Evolutionary conservation across 2,329 filamentous ascomycete genomes (phyloP).

Genomic region (Xylaria sp.): DNA sequence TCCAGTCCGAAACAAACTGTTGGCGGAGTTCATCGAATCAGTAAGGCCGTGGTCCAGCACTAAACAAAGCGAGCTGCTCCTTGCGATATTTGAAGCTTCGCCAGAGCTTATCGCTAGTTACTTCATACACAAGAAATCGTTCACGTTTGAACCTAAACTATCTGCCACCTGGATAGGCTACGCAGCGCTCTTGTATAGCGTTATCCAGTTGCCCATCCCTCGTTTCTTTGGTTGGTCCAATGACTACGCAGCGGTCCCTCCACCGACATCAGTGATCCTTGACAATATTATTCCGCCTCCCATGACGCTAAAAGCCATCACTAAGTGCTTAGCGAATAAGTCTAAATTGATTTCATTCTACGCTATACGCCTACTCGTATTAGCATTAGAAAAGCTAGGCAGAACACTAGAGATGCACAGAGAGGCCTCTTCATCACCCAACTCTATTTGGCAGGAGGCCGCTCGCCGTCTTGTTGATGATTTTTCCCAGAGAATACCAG

Average conservation of each 20-base stretch:
- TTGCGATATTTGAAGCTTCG: constrained; percentile 80
- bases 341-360: constrained; percentile 86
- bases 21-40: constrained; percentile 81
- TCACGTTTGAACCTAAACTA: constrained; percentile 89
- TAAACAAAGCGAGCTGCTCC: constrained; percentile 82
- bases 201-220: constrained; percentile 79
- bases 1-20: constrained; percentile 79
- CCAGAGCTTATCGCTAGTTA: constrained; percentile 91
- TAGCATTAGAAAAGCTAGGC: constrained; percentile 82
- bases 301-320: constrained; percentile 80
- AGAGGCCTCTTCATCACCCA: constrained; percentile 53
- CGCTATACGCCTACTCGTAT: constrained; percentile 79
- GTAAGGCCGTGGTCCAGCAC: constrained; percentile 85
- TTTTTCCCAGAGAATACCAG: constrained; percentile 81
- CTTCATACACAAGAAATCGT: constrained; percentile 80
- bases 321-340: constrained; percentile 80
- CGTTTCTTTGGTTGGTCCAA: constrained; percentile 73
- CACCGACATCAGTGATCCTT: constrained; percentile 80
- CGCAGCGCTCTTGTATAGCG: constrained; percentile 85
- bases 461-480: constrained; percentile 73
- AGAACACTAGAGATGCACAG: constrained; percentile 70
- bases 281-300: constrained; percentile 89
- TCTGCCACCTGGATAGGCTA: constrained; percentile 96
- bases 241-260: constrained; percentile 73
- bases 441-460: constrained; percentile 75